Evolutionary conservation across 2,329 filamentous ascomycete species (phyloP), one percentile per base, ranked within the genome.

Genomic region (Colletotrichum shisoi): DNA sequence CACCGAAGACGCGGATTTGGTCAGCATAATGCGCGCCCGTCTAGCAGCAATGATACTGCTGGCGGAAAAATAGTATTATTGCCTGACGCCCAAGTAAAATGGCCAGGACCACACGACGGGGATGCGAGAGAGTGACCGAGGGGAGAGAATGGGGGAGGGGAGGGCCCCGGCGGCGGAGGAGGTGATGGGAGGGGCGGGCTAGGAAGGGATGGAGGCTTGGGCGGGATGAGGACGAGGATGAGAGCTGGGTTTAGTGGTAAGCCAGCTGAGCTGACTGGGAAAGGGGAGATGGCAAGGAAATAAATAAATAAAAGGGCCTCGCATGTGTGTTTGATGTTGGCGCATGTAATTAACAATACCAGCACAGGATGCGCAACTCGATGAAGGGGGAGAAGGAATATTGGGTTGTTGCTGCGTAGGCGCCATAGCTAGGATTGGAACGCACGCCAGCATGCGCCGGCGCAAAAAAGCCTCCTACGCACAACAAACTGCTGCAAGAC

Each of bases 51-150:
- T 17, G 63, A 52, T 27, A 44, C 48, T 37, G 12, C 40, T 39
- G 51, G 31, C 37, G 1, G 40, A 60, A 64, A 51, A 57, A 48
- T 45, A 64, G 56, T 59, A 56, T 51, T 59, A 57, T 67, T 62
- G 53, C 65, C 65, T 46, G 62, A 62, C 44, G 44, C 52, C 66
- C 51, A 52, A 68, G 27, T 68, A 67, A 67, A 68, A 58, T 68
- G 66, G 56, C 51, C 57, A 67, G 62, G 62, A 62, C 56, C 56
- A 57, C 27, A 53, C 37, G 21, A 54, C 46, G 56, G 57, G 62
- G 49, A 54, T 40, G 62, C n/a, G 56, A 59, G 51, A 49, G 45
- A 61, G 45, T 34, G 31, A 34, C 31, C 31, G 37, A 44, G 21
- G 21, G 21, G 54, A 13, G 46, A 13, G 31, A 15, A 42, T 17